Evolutionary conservation across 257 asterid species (phyloP).

Genomic region (Eucommia ulmoides): DNA sequence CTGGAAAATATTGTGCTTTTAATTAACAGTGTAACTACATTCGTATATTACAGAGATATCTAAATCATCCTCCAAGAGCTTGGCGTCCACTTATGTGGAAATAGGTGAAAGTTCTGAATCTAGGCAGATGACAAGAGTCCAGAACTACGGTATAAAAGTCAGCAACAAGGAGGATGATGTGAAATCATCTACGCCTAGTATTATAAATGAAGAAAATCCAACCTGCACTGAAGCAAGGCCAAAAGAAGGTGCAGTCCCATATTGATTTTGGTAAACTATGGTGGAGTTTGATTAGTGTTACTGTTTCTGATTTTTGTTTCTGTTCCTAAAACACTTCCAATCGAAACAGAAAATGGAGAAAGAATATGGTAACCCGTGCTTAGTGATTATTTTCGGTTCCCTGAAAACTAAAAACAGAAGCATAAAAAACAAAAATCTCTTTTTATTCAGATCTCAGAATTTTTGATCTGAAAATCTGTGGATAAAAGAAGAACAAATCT

Average conservation of each 20-base stretch:
- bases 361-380: too few relatives aligned
- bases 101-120: constrained; percentile 29
- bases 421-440: too few relatives aligned
- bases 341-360: too few relatives aligned
- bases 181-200: constrained; percentile 21
- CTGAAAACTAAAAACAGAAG: too few relatives aligned
- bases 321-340: too few relatives aligned
- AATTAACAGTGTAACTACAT: neutral
- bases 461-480: too few relatives aligned
- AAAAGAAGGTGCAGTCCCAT: constrained; percentile 43
- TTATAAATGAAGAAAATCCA: constrained; percentile 33
- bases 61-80: constrained; percentile 23
- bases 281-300: too few relatives aligned
- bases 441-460: too few relatives aligned
- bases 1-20: too few relatives aligned
- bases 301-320: too few relatives aligned
- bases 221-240: constrained; percentile 40
- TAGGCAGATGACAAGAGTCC: constrained; percentile 19
- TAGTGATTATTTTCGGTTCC: too few relatives aligned
- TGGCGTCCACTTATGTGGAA: constrained; percentile 18
- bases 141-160: constrained; percentile 18
- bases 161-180: constrained; percentile 21
- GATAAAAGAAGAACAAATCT: too few relatives aligned
- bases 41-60: constrained; percentile 22
- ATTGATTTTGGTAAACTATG: neutral